Percentiles rank a stretch among this genome's conserved stretches.
phyloP scores from a whole-genome alignment of 1,284 basidiomycete species.

The Cryptococcus maquisensis region DNA sequence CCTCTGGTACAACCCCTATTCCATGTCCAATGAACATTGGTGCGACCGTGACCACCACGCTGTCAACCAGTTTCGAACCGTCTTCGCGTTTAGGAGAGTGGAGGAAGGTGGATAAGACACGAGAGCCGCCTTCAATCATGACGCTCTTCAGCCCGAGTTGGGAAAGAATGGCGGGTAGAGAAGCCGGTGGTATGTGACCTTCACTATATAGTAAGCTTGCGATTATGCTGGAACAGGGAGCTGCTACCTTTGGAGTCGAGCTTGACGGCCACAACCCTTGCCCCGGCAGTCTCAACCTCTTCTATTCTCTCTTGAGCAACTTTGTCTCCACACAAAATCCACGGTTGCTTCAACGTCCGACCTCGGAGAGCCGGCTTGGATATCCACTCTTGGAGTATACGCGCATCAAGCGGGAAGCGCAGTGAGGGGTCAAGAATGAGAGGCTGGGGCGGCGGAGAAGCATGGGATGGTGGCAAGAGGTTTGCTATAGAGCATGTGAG shows the following conservation, averaged over 20 bases:
- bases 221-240: background rate
- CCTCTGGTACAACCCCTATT: conserved; percentile 51
- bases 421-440: conserved; percentile 76
- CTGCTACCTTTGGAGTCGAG: conserved; percentile 50
- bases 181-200: conserved; percentile 55
- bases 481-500: conserved; percentile 22
- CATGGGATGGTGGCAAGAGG: conserved; percentile 27
- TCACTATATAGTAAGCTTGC: background rate
- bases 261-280: conserved; percentile 40
- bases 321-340: conserved; percentile 58
- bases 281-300: conserved; percentile 45
- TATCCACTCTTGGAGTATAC: conserved; percentile 57
- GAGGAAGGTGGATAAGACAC: conserved; percentile 75
- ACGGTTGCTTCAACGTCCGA: conserved; percentile 65
- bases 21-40: conserved; percentile 75
- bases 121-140: conserved; percentile 94
- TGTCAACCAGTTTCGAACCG: conserved; percentile 57
- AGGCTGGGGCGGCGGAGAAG: conserved; percentile 64
- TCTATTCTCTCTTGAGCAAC: conserved; percentile 21
- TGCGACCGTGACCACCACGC: conserved; percentile 74
- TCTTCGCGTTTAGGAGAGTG: conserved; percentile 30
- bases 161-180: conserved; percentile 56
- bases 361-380: conserved; percentile 6
- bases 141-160: conserved; percentile 62
- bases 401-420: conserved; percentile 63